Conservation (phyloP, 352 stramenopile species). For the Phytopythium oedochilum region DNA sequence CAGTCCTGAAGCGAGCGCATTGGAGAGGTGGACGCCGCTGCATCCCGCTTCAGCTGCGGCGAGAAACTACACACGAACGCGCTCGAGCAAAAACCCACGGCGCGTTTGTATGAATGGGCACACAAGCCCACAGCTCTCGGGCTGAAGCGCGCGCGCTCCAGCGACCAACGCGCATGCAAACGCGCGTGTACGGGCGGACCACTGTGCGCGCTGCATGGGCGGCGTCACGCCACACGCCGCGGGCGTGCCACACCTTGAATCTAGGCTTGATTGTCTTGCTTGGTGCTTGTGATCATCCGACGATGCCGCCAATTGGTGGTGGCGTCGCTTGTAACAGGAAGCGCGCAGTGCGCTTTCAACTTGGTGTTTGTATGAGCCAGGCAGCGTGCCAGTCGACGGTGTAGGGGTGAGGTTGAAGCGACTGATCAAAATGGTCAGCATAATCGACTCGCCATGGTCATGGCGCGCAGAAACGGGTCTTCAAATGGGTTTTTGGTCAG, state of each 20-base stretch:
- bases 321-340: not conserved
- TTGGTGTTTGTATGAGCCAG: not conserved
- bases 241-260: not conserved
- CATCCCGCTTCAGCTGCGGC: conserved; percentile 1
- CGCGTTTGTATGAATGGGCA: not conserved
- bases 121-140: not conserved
- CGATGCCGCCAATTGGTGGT: no score
- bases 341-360: not conserved
- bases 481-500: not conserved
- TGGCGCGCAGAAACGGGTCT: not conserved
- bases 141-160: not conserved
- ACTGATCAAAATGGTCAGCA: conserved; percentile 7
- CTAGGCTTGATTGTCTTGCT: no score
- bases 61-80: not conserved
- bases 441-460: conserved; percentile 5
- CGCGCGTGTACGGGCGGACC: not conserved
- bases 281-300: no score
- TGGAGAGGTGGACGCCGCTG: not conserved
- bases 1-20: conserved; percentile 4
- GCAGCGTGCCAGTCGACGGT: conserved; percentile 12
- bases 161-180: not conserved
- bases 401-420: conserved; percentile 32
- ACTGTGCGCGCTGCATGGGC: not conserved
- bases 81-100: conserved; percentile 6
- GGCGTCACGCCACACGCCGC: not conserved